These are phyloP conservation scores for Castanospermum australe DNA, from an alignment of 306 rosid genomes.

Conservation along the genomic window DNA sequence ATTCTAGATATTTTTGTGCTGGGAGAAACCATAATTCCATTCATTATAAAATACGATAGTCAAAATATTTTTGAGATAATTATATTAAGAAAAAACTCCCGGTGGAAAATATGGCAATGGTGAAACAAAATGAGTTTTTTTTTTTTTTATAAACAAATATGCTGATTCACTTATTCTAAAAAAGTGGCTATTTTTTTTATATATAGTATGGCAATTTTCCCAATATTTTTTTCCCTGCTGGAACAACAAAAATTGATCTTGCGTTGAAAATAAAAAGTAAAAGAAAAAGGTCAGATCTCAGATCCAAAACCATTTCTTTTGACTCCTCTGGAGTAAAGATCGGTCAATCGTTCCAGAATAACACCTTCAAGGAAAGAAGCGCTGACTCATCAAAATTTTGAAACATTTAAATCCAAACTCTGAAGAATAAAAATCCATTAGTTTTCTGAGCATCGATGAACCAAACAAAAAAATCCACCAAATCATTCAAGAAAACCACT, in stretches of 20 bases:
- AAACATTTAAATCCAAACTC: not conserved
- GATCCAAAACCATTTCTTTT: constrained; percentile 10
- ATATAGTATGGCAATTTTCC: not conserved
- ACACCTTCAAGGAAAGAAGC: not conserved
- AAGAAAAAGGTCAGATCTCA: constrained; percentile 18
- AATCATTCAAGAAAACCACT: not conserved
- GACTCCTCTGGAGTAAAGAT: constrained; percentile 12
- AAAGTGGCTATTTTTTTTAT: not conserved
- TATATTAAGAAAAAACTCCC: not conserved
- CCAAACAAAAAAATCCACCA: not conserved
- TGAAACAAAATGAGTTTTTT: not conserved
- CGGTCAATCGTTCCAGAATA: not conserved
- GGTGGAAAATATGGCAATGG: not conserved
- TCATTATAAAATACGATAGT: not conserved
- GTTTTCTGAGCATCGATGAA: not conserved
- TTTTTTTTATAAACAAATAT: no score
- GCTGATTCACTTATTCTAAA: not conserved
- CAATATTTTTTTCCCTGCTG: not conserved
- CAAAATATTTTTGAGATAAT: not conserved
- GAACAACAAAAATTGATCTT: not conserved
- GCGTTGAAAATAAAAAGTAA: not conserved
- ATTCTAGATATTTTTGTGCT: not conserved
- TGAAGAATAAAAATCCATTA: not conserved
- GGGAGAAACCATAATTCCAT: not conserved
- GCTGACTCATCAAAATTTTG: not conserved